Evolutionary conservation across 2,329 filamentous ascomycete species (phyloP).

Genomic region (Cercospora canescens): DNA sequence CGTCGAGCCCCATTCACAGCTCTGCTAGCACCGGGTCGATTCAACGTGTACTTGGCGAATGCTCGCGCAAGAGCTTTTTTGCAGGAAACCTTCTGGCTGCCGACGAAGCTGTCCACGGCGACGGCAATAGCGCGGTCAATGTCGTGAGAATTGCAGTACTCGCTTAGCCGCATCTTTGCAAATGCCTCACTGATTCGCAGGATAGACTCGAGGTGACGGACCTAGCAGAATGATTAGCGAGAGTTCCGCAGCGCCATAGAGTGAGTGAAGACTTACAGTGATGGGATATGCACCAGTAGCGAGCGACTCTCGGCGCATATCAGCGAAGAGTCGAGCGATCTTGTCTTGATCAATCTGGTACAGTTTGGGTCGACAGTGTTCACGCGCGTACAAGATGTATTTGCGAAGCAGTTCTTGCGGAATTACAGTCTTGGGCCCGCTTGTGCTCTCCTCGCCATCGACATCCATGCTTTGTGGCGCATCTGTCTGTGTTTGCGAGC

Average conservation of each 20-base stretch:
- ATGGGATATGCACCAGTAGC: slow-evolving; percentile 97
- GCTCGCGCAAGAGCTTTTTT: slow-evolving; percentile 93
- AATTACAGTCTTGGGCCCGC: slow-evolving; percentile 67
- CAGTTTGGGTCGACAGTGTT: slow-evolving; percentile 85
- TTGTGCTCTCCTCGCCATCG: slow-evolving; percentile 47
- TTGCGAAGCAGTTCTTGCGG: slow-evolving; percentile 89
- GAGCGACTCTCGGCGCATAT: slow-evolving; percentile 90
- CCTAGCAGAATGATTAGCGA: slow-evolving; percentile 52
- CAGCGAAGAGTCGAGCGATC: slow-evolving; percentile 86
- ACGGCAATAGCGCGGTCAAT: slow-evolving; percentile 97
- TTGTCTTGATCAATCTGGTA: slow-evolving; percentile 99
- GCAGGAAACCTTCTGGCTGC: slow-evolving; percentile 93
- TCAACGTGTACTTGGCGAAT: slow-evolving; percentile 83
- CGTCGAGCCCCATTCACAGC: slow-evolving; percentile 12
- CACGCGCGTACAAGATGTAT: slow-evolving; percentile 93
- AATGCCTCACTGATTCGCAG: slow-evolving; percentile 94
- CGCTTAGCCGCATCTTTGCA: slow-evolving; percentile 96
- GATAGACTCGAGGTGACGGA: slow-evolving; percentile 95
- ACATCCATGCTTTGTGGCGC: slow-evolving; percentile 62
- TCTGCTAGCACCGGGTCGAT: slow-evolving; percentile 45
- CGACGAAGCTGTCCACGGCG: slow-evolving; percentile 93
- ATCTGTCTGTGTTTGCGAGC: slow-evolving; percentile 37
- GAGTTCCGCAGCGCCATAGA: neutral
- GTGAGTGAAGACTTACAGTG: slow-evolving; percentile 65
- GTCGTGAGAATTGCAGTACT: slow-evolving; percentile 86